phyloP scores from a whole-genome alignment of 176 grass and related monocot genomes.

The Melocanna baccifera region DNA sequence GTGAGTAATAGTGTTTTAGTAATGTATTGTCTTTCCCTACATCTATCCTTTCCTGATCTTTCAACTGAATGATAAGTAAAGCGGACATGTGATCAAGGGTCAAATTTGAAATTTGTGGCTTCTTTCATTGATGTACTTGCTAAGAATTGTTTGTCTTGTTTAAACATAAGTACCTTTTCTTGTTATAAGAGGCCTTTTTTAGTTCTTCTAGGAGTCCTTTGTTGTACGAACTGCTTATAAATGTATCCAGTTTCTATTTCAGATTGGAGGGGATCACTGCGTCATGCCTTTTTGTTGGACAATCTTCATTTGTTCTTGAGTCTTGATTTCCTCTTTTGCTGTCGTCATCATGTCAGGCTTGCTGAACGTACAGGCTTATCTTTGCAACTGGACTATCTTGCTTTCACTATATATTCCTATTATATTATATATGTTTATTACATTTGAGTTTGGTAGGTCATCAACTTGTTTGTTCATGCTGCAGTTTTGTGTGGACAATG shows the following conservation, averaged over 20 bases:
- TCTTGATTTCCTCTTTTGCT: constrained; percentile 24
- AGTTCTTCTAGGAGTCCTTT: neutral
- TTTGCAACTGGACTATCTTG: constrained; percentile 8
- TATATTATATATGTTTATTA: neutral
- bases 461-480: neutral
- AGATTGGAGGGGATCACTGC: constrained; percentile 37
- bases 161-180: neutral
- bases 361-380: constrained; percentile 53
- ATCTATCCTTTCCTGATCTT: neutral
- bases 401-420: neutral
- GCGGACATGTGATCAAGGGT: neutral
- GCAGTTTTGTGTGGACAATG: neutral
- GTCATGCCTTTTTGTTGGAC: constrained; percentile 33
- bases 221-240: constrained; percentile 21
- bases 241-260: constrained; percentile 29
- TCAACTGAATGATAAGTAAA: neutral
- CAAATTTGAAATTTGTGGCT: neutral
- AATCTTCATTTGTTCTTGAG: constrained; percentile 51
- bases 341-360: constrained; percentile 68
- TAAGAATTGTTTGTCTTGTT: constrained; percentile 9
- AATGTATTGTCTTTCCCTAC: neutral
- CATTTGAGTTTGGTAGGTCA: neutral
- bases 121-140: constrained; percentile 5
- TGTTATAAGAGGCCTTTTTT: neutral
- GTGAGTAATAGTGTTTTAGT: neutral